Evolutionary conservation across 2,329 filamentous ascomycete species (phyloP).

Genomic region (Calonectria multiphialidica): DNA sequence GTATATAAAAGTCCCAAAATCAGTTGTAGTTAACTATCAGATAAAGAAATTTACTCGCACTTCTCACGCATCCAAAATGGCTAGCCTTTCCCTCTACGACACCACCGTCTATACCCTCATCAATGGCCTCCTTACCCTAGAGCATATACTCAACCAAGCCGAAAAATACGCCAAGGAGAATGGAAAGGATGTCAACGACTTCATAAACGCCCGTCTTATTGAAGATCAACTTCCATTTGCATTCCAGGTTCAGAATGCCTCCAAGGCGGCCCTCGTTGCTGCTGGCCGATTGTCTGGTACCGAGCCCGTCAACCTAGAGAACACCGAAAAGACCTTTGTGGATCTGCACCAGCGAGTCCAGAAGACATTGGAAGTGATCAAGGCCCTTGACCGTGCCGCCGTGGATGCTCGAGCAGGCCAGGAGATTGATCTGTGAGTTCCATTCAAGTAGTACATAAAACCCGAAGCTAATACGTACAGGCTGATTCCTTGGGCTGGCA

Average conservation of each 20-base stretch:
- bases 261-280: slow-evolving; percentile 27
- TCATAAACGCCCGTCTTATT: slow-evolving; percentile 27
- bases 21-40: background rate
- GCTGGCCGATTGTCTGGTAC: slow-evolving; percentile 31
- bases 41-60: background rate
- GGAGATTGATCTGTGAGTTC: slow-evolving; percentile 26
- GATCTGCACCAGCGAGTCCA: slow-evolving; percentile 30
- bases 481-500: slow-evolving; percentile 20
- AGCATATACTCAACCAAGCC: slow-evolving; percentile 33
- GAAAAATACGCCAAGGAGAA: slow-evolving; percentile 37
- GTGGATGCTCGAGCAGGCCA: slow-evolving; percentile 30
- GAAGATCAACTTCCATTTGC: slow-evolving; percentile 34
- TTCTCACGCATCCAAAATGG: slow-evolving; percentile 19
- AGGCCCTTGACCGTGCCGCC: slow-evolving; percentile 19
- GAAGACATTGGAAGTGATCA: slow-evolving; percentile 29
- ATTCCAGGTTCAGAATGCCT: slow-evolving; percentile 36
- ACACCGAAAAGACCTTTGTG: slow-evolving; percentile 27
- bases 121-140: slow-evolving; percentile 29
- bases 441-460: background rate
- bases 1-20: slow-evolving; percentile 8
- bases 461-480: background rate
- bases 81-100: slow-evolving; percentile 31
- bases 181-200: slow-evolving; percentile 27
- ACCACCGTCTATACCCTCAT: slow-evolving; percentile 28
- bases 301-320: slow-evolving; percentile 20